Conservation (phyloP, 345 rosid genomes). For the Populus pruinosa region DNA sequence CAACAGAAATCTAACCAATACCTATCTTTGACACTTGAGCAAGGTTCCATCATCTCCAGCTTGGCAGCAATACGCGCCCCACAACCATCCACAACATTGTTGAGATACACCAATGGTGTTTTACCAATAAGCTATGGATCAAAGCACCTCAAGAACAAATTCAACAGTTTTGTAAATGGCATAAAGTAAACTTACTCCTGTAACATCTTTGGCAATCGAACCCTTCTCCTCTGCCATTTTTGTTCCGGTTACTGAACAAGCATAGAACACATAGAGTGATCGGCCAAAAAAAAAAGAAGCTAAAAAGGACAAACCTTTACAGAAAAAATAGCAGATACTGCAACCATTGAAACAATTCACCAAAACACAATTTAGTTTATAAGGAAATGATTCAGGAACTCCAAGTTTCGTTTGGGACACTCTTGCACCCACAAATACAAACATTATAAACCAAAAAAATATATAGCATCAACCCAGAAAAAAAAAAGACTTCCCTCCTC, state of each 20-base stretch:
- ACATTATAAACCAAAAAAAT: neutral
- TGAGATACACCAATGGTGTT: conserved; percentile 82
- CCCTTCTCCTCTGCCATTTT: conserved; percentile 32
- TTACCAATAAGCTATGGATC: conserved; percentile 69
- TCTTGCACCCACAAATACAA: neutral
- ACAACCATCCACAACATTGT: conserved; percentile 64
- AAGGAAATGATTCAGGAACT: neutral
- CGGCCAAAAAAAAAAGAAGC: neutral
- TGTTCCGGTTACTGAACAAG: conserved; percentile 12
- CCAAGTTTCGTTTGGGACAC: neutral
- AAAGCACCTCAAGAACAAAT: neutral
- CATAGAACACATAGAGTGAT: neutral
- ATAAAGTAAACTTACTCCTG: conserved; percentile 40
- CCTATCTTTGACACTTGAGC: conserved; percentile 95
- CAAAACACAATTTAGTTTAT: neutral
- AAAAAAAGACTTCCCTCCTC: neutral
- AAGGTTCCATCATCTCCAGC: conserved; percentile 84
- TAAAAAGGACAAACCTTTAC: neutral
- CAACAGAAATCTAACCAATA: conserved; percentile 4
- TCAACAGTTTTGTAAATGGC: neutral
- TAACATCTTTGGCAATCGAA: conserved; percentile 57
- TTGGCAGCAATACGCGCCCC: conserved; percentile 76
- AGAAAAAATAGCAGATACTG: neutral
- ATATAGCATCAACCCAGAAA: neutral
- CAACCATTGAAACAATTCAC: neutral